These are phyloP conservation scores for Hypoxylon sp. DNA, from an alignment of 2,329 filamentous ascomycete genomes.

Conservation along the genomic window DNA sequence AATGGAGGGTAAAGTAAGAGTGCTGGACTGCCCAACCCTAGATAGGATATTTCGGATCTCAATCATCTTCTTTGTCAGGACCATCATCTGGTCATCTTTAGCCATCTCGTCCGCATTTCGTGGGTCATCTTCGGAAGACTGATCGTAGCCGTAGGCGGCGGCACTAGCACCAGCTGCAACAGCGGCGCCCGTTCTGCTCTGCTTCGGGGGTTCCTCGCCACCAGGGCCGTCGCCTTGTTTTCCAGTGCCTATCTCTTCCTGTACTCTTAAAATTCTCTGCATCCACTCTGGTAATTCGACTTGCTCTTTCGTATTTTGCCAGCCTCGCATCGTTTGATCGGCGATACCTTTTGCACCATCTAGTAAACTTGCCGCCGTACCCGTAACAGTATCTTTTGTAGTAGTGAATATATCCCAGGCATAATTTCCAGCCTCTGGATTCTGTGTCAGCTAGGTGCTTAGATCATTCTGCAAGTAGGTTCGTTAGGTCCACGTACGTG, in stretches of 20 bases:
- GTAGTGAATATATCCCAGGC: conserved; percentile 79
- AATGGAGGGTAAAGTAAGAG: conserved; percentile 91
- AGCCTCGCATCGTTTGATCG: conserved; percentile 83
- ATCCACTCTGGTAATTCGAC: conserved; percentile 82
- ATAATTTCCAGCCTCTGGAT: conserved; percentile 65
- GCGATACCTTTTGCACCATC: conserved; percentile 81
- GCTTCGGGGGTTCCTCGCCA: conserved; percentile 69
- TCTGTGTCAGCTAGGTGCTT: conserved; percentile 8
- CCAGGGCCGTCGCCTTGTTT: conserved; percentile 62
- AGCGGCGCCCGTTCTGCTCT: conserved; percentile 72
- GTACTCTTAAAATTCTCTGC: conserved; percentile 76
- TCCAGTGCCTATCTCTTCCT: conserved; percentile 71
- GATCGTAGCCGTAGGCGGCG: conserved; percentile 83
- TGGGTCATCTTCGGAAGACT: conserved; percentile 75
- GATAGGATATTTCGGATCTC: conserved; percentile 95
- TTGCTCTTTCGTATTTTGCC: conserved; percentile 86
- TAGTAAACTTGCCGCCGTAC: conserved; percentile 78
- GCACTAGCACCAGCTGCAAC: conserved; percentile 80
- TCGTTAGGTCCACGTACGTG: conserved; percentile 72
- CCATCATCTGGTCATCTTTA: conserved; percentile 98
- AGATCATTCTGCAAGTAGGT: background rate
- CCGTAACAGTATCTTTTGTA: conserved; percentile 79
- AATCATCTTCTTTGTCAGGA: conserved; percentile 99
- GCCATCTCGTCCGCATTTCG: conserved; percentile 76
- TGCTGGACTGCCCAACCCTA: conserved; percentile 90